phyloP scores from a whole-genome alignment of 768 basidiomycete species.

The Melanogaster broomeanus region DNA sequence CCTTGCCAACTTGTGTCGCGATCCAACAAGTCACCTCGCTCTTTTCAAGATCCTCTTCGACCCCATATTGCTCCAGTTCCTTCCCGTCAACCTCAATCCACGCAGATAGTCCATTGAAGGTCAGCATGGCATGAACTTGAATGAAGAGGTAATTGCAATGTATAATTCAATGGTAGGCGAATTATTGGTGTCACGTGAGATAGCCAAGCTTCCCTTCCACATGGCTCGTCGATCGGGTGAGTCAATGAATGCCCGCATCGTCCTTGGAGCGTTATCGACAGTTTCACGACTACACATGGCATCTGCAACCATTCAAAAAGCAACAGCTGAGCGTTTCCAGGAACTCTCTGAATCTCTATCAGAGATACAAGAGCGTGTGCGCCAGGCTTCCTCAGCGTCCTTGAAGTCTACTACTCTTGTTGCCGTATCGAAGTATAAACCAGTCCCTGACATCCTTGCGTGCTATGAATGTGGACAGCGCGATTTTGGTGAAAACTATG shows the following conservation, averaged over 20 bases:
- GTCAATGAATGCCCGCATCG: background rate
- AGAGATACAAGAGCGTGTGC: conserved; percentile 53
- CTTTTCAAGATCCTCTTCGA: conserved; percentile 16
- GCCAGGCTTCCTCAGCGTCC: conserved; percentile 31
- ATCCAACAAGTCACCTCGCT: conserved; percentile 31
- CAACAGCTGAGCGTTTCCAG: conserved; percentile 43
- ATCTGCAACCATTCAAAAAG: conserved; percentile 11
- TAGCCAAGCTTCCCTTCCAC: background rate
- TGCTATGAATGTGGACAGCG: conserved; percentile 81
- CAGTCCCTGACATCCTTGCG: conserved; percentile 80
- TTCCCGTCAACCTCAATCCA: conserved; percentile 31
- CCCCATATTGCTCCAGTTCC: conserved; percentile 25
- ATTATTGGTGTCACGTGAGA: conserved; percentile 20
- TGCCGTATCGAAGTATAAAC: conserved; percentile 94
- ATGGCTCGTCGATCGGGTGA: too few relatives aligned
- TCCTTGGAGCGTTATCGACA: conserved; percentile 6
- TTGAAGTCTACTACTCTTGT: conserved; percentile 54
- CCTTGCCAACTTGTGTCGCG: conserved; percentile 28
- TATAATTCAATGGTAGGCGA: background rate
- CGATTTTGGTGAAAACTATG: conserved; percentile 98
- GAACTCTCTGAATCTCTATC: conserved; percentile 57
- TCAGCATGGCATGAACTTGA: conserved; percentile 18
- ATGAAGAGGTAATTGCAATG: background rate
- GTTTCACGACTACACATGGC: conserved; percentile 17
- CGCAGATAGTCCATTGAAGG: conserved; percentile 18